A percentile compares a stretch with the other conserved stretches of the same genome.
phyloP scores from a whole-genome alignment of 139 green algal species.

The Dunaliella sp. region DNA sequence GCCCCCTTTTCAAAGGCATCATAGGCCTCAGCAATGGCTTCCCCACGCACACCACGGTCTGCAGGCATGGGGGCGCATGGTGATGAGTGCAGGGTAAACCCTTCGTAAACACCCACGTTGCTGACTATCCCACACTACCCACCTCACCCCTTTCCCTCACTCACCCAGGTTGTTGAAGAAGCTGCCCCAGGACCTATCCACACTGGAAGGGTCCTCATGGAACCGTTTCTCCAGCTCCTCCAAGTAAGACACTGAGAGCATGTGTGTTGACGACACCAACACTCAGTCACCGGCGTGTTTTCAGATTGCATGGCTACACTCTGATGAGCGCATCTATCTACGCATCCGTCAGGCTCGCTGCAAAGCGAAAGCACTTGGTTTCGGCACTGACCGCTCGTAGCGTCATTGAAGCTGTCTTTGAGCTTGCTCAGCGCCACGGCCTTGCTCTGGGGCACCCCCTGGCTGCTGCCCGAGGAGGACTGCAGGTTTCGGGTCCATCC shows the following conservation, averaged over 20 bases:
- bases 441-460: constrained; percentile 41
- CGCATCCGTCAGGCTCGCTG: too few relatives aligned
- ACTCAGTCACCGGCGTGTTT: too few relatives aligned
- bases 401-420: constrained; percentile 93
- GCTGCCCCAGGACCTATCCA: constrained; percentile 83
- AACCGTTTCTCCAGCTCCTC: constrained; percentile 89
- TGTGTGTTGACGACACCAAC: too few relatives aligned
- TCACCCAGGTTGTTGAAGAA: constrained; percentile 84
- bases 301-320: too few relatives aligned
- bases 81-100: too few relatives aligned
- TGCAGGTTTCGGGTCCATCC: neutral
- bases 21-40: constrained; percentile 86
- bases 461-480: neutral
- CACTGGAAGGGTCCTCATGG: constrained; percentile 69
- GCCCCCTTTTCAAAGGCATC: constrained; percentile 77
- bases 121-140: too few relatives aligned
- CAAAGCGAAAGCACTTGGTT: too few relatives aligned
- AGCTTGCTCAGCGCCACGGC: constrained; percentile 85
- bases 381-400: constrained; percentile 52
- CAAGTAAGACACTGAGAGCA: constrained; percentile 65
- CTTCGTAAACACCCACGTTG: too few relatives aligned
- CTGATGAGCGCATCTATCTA: too few relatives aligned
- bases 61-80: too few relatives aligned
- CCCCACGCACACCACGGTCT: constrained; percentile 78
- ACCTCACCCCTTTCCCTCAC: too few relatives aligned